phyloP scores from a whole-genome alignment of 805 yeast species.

The Lipomyces oligophaga region DNA sequence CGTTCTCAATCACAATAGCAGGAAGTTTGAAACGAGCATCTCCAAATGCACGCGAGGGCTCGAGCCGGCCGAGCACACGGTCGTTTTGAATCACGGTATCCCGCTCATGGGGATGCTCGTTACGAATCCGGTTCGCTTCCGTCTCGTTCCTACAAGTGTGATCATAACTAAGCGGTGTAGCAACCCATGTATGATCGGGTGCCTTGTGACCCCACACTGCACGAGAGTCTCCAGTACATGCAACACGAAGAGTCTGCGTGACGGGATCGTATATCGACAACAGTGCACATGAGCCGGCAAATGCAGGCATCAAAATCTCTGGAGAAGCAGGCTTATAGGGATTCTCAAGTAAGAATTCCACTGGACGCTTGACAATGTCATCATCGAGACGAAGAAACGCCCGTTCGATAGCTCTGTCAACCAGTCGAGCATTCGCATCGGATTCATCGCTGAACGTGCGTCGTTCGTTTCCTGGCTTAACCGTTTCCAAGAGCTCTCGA shows the following conservation, averaged over 20 bases:
- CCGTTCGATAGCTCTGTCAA: slow-evolving; percentile 73
- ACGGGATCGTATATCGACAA: slow-evolving; percentile 81
- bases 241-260: slow-evolving; percentile 70
- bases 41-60: slow-evolving; percentile 95
- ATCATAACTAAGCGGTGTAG: slow-evolving; percentile 77
- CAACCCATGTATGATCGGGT: slow-evolving; percentile 70
- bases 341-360: slow-evolving; percentile 62
- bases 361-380: slow-evolving; percentile 73
- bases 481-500: slow-evolving; percentile 60
- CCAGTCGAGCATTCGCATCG: slow-evolving; percentile 41
- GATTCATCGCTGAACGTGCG: slow-evolving; percentile 41
- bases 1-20: slow-evolving; percentile 63
- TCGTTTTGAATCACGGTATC: slow-evolving; percentile 80
- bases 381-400: slow-evolving; percentile 84
- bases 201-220: slow-evolving; percentile 70
- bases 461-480: slow-evolving; percentile 39
- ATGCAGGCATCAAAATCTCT: slow-evolving; percentile 80
- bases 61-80: slow-evolving; percentile 85
- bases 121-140: slow-evolving; percentile 75
- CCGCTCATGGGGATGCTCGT: slow-evolving; percentile 86
- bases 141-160: slow-evolving; percentile 91
- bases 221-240: slow-evolving; percentile 94
- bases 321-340: slow-evolving; percentile 64
- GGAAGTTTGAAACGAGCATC: slow-evolving; percentile 92
- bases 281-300: slow-evolving; percentile 92